A percentile compares a stretch with the other conserved stretches of the same genome.
Evolutionary conservation across 2,329 filamentous ascomycete genomes (phyloP).

Genomic region (Pseudocercospora fijiensis): DNA sequence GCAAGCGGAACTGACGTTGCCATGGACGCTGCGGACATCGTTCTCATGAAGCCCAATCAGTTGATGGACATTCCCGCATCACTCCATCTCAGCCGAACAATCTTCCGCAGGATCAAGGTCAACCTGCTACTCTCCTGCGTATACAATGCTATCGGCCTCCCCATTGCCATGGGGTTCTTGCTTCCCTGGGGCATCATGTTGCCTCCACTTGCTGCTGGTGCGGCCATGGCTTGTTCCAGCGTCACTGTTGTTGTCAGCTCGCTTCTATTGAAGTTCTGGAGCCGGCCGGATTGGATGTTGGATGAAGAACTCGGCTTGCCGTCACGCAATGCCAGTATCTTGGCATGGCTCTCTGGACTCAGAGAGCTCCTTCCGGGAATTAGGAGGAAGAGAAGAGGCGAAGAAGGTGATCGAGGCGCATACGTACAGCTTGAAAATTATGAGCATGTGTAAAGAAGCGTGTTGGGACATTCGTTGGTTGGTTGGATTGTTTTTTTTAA

Average conservation of each 20-base stretch:
- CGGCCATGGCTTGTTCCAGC: constrained; percentile 87
- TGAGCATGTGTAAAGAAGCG: constrained; percentile 14
- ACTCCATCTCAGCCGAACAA: constrained; percentile 75
- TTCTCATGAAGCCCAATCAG: constrained; percentile 89
- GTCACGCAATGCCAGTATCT: constrained; percentile 15
- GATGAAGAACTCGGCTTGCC: constrained; percentile 22
- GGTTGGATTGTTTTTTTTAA: not conserved
- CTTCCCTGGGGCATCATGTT: constrained; percentile 83
- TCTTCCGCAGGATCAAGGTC: constrained; percentile 89
- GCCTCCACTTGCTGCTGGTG: constrained; percentile 91
- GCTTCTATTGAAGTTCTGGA: constrained; percentile 83
- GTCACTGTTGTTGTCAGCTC: constrained; percentile 86
- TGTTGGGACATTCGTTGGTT: not conserved
- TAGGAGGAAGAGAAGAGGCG: constrained; percentile 38
- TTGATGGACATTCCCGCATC: constrained; percentile 90
- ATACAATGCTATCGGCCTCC: constrained; percentile 88
- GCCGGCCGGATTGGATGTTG: constrained; percentile 76
- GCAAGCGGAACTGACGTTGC: constrained; percentile 92
- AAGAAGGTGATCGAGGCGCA: constrained; percentile 40
- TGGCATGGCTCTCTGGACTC: constrained; percentile 12
- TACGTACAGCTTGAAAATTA: constrained; percentile 48
- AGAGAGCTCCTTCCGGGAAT: constrained; percentile 24
- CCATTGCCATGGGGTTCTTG: constrained; percentile 96
- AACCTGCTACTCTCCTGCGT: constrained; percentile 90
- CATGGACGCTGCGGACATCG: constrained; percentile 94